Conservation (phyloP, 2,329 filamentous ascomycete species). For the Biscogniauxia mediterranea region DNA sequence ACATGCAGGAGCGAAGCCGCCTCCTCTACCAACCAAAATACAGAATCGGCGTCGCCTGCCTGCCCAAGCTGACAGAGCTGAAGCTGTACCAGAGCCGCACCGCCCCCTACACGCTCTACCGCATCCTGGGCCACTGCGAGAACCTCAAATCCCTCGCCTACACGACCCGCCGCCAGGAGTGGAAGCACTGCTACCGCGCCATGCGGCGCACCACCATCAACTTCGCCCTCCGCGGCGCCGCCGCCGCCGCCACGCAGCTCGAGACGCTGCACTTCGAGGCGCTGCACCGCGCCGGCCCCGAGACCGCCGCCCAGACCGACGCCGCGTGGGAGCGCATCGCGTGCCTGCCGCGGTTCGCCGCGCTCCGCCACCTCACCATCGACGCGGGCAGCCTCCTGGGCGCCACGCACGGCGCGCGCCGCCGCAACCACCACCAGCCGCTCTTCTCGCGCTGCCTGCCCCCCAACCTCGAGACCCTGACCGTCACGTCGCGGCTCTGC, state of each 20-base stretch:
- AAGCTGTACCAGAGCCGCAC: neutral
- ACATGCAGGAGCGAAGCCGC: neutral
- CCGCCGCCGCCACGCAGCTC: neutral
- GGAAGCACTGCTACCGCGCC: too few species aligned
- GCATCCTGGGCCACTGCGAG: neutral
- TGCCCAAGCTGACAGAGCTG: neutral
- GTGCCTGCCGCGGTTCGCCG: neutral
- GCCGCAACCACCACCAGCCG: too few species aligned
- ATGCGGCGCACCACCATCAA: too few species aligned
- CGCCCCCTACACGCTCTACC: neutral
- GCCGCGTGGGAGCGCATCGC: neutral
- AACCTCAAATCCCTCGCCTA: neutral
- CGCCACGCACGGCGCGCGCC: neutral
- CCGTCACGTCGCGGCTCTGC: neutral
- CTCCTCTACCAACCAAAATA: neutral
- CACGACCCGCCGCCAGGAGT: neutral
- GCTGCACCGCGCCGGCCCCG: too few species aligned
- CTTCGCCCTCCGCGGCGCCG: too few species aligned
- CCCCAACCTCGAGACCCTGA: neutral
- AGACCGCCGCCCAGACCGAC: neutral
- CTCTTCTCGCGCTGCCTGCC: neutral
- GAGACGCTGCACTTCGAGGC: neutral
- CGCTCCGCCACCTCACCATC: neutral
- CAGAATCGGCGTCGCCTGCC: too few species aligned
- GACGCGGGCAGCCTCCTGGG: neutral